A percentile compares a stretch with the other conserved stretches of the same genome.
These are phyloP conservation scores for Talaromyces funiculosus DNA, from an alignment of 2,329 filamentous ascomycete genomes.

Conservation along the genomic window DNA sequence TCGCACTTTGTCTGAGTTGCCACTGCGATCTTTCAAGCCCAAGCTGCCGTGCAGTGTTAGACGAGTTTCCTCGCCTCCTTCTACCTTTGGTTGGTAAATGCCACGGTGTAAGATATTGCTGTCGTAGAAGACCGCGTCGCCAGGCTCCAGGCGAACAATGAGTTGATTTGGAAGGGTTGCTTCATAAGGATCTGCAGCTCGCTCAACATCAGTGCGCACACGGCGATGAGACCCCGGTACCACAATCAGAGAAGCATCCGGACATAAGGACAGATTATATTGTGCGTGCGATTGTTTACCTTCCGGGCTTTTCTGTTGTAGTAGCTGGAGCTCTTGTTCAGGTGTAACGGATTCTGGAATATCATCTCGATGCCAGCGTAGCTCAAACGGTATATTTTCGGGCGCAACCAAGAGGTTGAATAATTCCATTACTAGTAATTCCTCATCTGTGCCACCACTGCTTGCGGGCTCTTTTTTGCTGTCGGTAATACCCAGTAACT, in stretches of 20 bases:
- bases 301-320: slow-evolving; percentile 45
- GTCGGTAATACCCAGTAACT: slow-evolving; percentile 51
- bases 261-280: slow-evolving; percentile 78
- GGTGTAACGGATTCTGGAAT: slow-evolving; percentile 59
- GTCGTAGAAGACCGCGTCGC: slow-evolving; percentile 81
- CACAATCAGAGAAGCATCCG: slow-evolving; percentile 67
- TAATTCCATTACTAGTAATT: slow-evolving; percentile 75
- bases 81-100: slow-evolving; percentile 36
- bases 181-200: slow-evolving; percentile 61
- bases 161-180: slow-evolving; percentile 57
- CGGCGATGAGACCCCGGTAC: slow-evolving; percentile 71
- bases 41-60: slow-evolving; percentile 42
- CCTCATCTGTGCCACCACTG: slow-evolving; percentile 39
- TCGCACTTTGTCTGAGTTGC: slow-evolving; percentile 28
- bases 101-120: slow-evolving; percentile 69
- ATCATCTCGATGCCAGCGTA: slow-evolving; percentile 84
- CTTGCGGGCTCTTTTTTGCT: not conserved
- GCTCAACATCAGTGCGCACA: slow-evolving; percentile 64
- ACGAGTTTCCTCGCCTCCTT: slow-evolving; percentile 32
- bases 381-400: slow-evolving; percentile 58
- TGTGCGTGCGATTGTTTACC: slow-evolving; percentile 66
- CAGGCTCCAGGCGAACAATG: slow-evolving; percentile 61
- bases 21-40: slow-evolving; percentile 30
- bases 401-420: slow-evolving; percentile 81
- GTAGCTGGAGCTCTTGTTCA: slow-evolving; percentile 60